Evolutionary conservation across 345 rosid species (phyloP).

Genomic region (Citrus sp.): DNA sequence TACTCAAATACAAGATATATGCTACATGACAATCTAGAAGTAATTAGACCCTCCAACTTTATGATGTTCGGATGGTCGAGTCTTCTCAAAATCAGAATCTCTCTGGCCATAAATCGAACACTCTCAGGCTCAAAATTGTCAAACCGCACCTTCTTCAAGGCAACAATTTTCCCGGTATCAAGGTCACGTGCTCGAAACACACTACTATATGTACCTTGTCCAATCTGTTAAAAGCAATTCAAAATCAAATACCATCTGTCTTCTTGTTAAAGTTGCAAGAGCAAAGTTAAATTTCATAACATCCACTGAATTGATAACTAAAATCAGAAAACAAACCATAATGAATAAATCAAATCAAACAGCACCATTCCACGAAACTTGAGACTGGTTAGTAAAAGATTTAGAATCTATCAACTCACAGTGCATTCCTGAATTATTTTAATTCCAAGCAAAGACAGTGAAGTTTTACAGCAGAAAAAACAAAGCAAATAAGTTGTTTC

Average conservation of each 20-base stretch:
- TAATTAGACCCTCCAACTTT: conserved; percentile 81
- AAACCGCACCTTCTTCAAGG: conserved; percentile 91
- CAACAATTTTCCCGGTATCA: conserved; percentile 81
- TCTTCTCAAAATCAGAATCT: conserved; percentile 83
- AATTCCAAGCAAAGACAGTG: background rate
- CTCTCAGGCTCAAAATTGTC: conserved; percentile 99
- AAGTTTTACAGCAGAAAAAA: background rate
- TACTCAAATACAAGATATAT: conserved; percentile 94
- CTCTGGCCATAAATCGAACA: conserved; percentile 97
- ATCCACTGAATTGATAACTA: background rate
- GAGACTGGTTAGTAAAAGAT: background rate
- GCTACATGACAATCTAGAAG: conserved; percentile 78
- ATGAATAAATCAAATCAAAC: background rate
- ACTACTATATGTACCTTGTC: conserved; percentile 95
- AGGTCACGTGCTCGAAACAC: conserved; percentile 87
- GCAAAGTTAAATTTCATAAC: background rate
- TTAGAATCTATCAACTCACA: background rate
- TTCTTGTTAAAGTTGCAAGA: background rate
- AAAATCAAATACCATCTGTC: conserved; percentile 1
- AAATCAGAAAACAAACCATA: background rate
- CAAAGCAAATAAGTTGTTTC: background rate
- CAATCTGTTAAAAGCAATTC: conserved; percentile 56
- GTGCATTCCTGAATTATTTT: background rate
- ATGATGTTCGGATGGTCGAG: conserved; percentile 92
- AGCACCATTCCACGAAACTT: background rate